Evolutionary conservation across 306 rosid species (phyloP).

Genomic region (Trifolium repens): DNA sequence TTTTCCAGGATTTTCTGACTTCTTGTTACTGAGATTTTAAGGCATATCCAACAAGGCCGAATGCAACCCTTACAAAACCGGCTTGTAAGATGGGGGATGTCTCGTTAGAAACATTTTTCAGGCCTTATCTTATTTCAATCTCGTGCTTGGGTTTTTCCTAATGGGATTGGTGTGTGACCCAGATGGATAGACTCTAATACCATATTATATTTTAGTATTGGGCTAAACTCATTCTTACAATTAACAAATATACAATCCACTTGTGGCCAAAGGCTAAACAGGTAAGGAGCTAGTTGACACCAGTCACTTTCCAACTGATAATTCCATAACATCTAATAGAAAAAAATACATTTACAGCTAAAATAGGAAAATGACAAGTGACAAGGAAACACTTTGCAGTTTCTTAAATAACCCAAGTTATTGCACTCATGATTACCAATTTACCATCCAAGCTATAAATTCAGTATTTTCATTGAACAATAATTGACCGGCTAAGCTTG

Average conservation of each 20-base stretch:
- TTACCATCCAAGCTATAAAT: not conserved
- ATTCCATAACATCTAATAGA: not conserved
- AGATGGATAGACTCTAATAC: not conserved
- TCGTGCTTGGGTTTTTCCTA: not conserved
- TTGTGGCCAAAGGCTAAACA: slow-evolving; percentile 9
- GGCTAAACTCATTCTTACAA: not conserved
- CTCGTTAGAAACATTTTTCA: not conserved
- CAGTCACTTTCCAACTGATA: not conserved
- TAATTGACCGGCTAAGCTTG: not conserved
- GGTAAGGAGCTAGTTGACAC: slow-evolving; percentile 1
- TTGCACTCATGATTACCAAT: not conserved
- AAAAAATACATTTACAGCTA: not conserved
- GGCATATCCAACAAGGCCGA: too few species aligned
- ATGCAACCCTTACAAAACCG: not conserved
- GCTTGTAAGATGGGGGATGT: not conserved
- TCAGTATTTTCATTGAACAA: not conserved
- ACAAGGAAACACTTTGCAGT: slow-evolving; percentile 8
- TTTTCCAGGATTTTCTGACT: too few species aligned
- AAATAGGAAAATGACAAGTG: not conserved
- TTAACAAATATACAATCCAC: slow-evolving; percentile 9
- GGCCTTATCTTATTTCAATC: not conserved
- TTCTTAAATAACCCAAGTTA: not conserved
- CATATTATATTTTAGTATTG: not conserved
- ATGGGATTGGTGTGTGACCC: not conserved
- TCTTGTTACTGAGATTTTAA: too few species aligned